A percentile compares a stretch with the other conserved stretches of the same genome.
phyloP scores from a whole-genome alignment of 2,329 filamentous ascomycete species.

The Diaporthe citriasiana region DNA sequence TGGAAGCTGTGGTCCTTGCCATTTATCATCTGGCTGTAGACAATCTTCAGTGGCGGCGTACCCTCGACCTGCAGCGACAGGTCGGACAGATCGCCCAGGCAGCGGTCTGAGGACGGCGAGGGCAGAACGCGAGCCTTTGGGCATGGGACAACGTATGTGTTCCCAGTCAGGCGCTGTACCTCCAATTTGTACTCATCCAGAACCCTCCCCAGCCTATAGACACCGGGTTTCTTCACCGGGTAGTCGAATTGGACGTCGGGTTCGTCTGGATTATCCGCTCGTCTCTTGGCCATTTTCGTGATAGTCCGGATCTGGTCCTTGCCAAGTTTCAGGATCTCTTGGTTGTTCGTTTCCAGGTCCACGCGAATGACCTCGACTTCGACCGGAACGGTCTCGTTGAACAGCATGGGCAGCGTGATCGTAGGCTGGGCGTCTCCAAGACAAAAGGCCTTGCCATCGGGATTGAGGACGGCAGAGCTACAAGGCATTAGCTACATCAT shows the following conservation, averaged over 20 bases:
- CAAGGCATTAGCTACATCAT: conserved; percentile 47
- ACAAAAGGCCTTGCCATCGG: conserved; percentile 84
- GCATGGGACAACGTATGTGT: conserved; percentile 88
- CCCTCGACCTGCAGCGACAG: conserved; percentile 87
- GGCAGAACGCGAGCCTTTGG: conserved; percentile 82
- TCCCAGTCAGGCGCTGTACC: conserved; percentile 81
- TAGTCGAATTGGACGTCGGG: conserved; percentile 79
- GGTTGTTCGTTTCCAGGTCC: conserved; percentile 84
- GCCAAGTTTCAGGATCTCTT: conserved; percentile 84
- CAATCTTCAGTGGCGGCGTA: conserved; percentile 91
- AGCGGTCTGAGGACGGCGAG: conserved; percentile 75
- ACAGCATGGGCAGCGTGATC: conserved; percentile 83
- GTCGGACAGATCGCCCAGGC: conserved; percentile 89
- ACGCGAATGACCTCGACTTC: conserved; percentile 90
- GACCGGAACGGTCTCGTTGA: conserved; percentile 93
- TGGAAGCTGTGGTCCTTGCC: conserved; percentile 86
- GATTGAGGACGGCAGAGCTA: conserved; percentile 89
- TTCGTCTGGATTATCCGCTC: conserved; percentile 73
- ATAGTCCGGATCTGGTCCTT: conserved; percentile 82
- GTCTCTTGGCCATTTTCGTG: conserved; percentile 75
- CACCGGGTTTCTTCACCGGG: conserved; percentile 85
- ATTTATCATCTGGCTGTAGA: conserved; percentile 91
- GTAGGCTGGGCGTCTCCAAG: conserved; percentile 74
- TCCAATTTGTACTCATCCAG: conserved; percentile 95
- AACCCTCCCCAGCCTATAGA: conserved; percentile 88